These are phyloP conservation scores for Areca catechu DNA, from an alignment of 176 grass and related monocot species.

Conservation along the genomic window DNA sequence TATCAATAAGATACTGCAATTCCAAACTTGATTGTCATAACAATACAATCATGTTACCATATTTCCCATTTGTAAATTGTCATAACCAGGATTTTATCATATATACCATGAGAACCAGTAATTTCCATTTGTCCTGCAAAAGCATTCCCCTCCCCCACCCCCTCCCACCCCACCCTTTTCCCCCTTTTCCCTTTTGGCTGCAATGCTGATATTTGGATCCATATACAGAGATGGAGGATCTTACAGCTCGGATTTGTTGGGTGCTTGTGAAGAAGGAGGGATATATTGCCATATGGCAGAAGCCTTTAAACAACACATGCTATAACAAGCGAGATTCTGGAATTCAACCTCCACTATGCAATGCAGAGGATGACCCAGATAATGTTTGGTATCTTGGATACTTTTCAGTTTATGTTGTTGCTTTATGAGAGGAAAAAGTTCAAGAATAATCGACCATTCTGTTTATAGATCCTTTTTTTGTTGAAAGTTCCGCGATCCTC, in stretches of 20 bases:
- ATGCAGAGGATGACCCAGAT: slow-evolving; percentile 57
- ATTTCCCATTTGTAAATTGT: too few species aligned
- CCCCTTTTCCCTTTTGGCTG: slow-evolving; percentile 5
- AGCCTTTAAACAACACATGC: slow-evolving; percentile 64
- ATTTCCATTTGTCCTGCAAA: too few species aligned
- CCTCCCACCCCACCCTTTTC: neutral
- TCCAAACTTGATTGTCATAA: too few species aligned
- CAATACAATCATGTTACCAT: too few species aligned
- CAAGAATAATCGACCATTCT: neutral
- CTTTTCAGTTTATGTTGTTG: neutral
- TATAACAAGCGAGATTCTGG: slow-evolving; percentile 47
- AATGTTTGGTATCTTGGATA: slow-evolving; percentile 46
- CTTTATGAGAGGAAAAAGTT: neutral
- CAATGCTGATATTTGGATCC: slow-evolving; percentile 23
- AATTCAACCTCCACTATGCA: slow-evolving; percentile 61
- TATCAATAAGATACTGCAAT: too few species aligned
- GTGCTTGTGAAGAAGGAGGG: slow-evolving; percentile 91
- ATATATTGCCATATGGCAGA: slow-evolving; percentile 87
- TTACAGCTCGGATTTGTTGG: slow-evolving; percentile 71
- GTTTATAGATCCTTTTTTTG: neutral
- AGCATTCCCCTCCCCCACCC: neutral
- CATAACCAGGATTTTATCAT: too few species aligned
- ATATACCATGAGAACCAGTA: too few species aligned
- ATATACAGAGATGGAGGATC: slow-evolving; percentile 76
- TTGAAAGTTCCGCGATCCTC: neutral